Conservation (phyloP, 441 rosid genomes). For the Monsonia emarginata region DNA sequence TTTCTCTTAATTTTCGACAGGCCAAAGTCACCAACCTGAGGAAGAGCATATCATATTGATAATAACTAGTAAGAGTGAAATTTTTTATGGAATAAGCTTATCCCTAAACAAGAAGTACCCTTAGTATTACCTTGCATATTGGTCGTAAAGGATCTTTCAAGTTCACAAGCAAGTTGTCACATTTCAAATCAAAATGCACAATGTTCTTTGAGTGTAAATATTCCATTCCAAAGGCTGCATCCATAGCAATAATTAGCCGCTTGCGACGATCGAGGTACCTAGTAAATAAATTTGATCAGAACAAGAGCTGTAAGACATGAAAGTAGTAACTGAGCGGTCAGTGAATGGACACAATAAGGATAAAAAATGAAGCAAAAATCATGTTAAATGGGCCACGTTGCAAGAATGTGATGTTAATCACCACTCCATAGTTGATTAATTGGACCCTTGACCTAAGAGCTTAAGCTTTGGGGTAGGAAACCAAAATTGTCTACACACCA, state of each 20-base stretch:
- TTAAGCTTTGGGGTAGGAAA: not conserved
- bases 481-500: too few relatives aligned
- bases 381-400: not conserved
- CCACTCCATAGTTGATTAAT: not conserved
- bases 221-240: constrained; percentile 71
- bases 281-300: constrained; percentile 7
- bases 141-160: constrained; percentile 60
- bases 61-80: not conserved
- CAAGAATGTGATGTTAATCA: not conserved
- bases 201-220: constrained; percentile 62
- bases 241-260: constrained; percentile 61
- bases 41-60: not conserved
- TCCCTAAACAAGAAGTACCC: not conserved
- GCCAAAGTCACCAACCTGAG: constrained; percentile 63
- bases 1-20: constrained; percentile 55
- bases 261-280: constrained; percentile 50
- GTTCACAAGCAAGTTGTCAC: constrained; percentile 64
- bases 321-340: not conserved
- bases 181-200: constrained; percentile 62
- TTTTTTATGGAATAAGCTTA: not conserved
- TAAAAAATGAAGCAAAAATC: not conserved
- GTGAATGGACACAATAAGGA: not conserved
- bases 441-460: not conserved
- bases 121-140: constrained; percentile 50
- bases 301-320: constrained; percentile 4